phyloP scores from a whole-genome alignment of 164 flowering plant species.

The Cinnamomum micranthum region DNA sequence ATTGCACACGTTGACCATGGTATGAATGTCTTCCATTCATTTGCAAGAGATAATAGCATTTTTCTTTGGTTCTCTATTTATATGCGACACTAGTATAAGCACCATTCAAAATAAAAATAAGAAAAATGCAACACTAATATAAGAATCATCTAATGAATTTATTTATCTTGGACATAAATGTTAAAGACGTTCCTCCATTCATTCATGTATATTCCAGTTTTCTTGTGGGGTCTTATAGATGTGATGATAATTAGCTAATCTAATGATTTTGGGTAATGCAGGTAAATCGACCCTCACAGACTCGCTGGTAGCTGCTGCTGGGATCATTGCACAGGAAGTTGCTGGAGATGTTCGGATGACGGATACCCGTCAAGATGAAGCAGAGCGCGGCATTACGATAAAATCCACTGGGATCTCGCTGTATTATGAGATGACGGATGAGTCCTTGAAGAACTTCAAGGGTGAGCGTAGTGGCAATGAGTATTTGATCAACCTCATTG shows the following conservation, averaged over 20 bases:
- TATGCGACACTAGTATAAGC: no score
- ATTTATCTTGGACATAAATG: not conserved
- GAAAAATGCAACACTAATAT: no score
- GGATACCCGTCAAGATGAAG: slow-evolving; percentile 33
- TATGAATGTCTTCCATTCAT: not conserved
- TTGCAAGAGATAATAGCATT: not conserved
- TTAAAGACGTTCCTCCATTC: not conserved
- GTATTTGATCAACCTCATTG: slow-evolving; percentile 29
- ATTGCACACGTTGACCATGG: slow-evolving; percentile 32
- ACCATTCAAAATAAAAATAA: no score
- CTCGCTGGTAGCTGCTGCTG: slow-evolving; percentile 39
- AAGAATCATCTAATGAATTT: no score
- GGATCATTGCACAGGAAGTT: slow-evolving; percentile 60
- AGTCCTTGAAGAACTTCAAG: slow-evolving; percentile 16
- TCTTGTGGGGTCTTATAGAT: not conserved
- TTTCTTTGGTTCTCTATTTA: not conserved
- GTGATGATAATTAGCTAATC: not conserved
- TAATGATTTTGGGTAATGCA: slow-evolving; percentile 11
- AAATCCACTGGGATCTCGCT: slow-evolving; percentile 29
- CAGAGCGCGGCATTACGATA: slow-evolving; percentile 33
- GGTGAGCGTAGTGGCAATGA: slow-evolving; percentile 25
- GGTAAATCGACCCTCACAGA: slow-evolving; percentile 63
- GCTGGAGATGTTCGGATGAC: slow-evolving; percentile 43
- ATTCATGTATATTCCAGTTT: not conserved
- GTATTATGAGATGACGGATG: slow-evolving; percentile 24